Evolutionary conservation across 2,329 filamentous ascomycete species (phyloP).

Genomic region (Cryphonectria radicalis): DNA sequence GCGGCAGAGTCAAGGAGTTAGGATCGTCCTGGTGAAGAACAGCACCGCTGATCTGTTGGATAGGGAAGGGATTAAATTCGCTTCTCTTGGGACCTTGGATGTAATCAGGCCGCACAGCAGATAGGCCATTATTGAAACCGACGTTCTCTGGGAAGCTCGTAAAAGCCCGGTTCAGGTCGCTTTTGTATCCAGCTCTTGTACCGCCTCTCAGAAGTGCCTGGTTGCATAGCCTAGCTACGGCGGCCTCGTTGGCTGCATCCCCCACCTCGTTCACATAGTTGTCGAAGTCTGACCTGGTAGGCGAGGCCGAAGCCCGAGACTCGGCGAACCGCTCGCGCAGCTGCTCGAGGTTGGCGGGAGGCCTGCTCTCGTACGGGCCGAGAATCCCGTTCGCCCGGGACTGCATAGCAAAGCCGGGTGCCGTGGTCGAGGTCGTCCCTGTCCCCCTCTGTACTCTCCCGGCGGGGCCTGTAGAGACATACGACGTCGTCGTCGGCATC

Average conservation of each 20-base stretch:
- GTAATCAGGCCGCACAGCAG: conserved; percentile 37
- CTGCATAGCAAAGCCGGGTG: neutral
- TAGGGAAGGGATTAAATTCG: neutral
- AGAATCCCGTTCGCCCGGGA: neutral
- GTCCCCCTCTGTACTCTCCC: too few species aligned
- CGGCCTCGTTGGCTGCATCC: neutral
- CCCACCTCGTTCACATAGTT: neutral
- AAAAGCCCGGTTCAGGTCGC: too few species aligned
- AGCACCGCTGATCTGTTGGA: neutral
- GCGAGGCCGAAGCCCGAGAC: neutral
- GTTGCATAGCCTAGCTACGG: neutral
- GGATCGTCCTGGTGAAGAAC: neutral
- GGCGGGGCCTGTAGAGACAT: too few species aligned
- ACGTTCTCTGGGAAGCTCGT: conserved; percentile 32
- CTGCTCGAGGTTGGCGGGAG: neutral
- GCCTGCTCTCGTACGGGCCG: neutral
- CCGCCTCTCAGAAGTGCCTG: too few species aligned
- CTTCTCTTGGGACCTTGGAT: conserved; percentile 31
- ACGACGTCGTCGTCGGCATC: too few species aligned
- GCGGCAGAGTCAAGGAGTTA: neutral
- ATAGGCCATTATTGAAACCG: conserved; percentile 36
- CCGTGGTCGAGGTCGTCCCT: neutral
- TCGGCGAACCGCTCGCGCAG: neutral
- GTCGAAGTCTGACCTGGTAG: neutral
- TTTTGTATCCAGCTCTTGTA: too few species aligned